Percentiles rank a stretch among this genome's conserved stretches.
phyloP scores from a whole-genome alignment of 2,329 filamentous ascomycete genomes.

The Phialemonium atrogriseum region DNA sequence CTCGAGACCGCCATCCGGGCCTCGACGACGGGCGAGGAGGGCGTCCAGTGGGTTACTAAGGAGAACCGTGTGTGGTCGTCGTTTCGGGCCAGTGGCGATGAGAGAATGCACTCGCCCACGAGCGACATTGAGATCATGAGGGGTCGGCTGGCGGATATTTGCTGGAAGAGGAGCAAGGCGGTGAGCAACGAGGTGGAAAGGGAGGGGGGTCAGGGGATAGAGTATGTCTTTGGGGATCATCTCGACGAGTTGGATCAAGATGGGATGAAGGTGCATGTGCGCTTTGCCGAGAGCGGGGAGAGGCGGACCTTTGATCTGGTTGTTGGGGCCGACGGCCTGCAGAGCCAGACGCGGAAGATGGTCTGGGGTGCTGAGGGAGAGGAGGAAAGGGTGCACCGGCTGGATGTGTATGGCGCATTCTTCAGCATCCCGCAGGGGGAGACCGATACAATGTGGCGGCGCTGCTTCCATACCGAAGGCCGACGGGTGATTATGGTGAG shows the following conservation, averaged over 20 bases:
- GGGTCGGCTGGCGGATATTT: constrained; percentile 41
- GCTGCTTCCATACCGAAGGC: constrained; percentile 15
- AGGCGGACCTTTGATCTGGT: constrained; percentile 41
- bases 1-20: constrained; percentile 26
- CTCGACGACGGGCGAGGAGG: constrained; percentile 35
- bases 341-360: constrained; percentile 34
- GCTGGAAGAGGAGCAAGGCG: constrained; percentile 31
- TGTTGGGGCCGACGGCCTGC: constrained; percentile 45
- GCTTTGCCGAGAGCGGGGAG: constrained; percentile 32
- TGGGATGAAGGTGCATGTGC: constrained; percentile 14
- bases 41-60: constrained; percentile 36
- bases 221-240: constrained; percentile 17
- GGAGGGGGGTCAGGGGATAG: constrained; percentile 15
- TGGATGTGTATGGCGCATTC: constrained; percentile 20
- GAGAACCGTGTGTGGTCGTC: constrained; percentile 26
- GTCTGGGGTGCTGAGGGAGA: constrained; percentile 21
- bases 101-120: constrained; percentile 37
- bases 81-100: constrained; percentile 29
- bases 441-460: constrained; percentile 10
- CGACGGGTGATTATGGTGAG: constrained; percentile 28
- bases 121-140: constrained; percentile 54
- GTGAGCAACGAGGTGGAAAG: constrained; percentile 10
- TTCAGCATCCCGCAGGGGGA: constrained; percentile 21
- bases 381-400: constrained; percentile 9
- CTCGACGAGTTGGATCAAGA: constrained; percentile 19